Evolutionary conservation across 2,329 filamentous ascomycete species (phyloP), one percentile per base, ranked within the genome.

Genomic region (Trichophyton verrucosum): DNA sequence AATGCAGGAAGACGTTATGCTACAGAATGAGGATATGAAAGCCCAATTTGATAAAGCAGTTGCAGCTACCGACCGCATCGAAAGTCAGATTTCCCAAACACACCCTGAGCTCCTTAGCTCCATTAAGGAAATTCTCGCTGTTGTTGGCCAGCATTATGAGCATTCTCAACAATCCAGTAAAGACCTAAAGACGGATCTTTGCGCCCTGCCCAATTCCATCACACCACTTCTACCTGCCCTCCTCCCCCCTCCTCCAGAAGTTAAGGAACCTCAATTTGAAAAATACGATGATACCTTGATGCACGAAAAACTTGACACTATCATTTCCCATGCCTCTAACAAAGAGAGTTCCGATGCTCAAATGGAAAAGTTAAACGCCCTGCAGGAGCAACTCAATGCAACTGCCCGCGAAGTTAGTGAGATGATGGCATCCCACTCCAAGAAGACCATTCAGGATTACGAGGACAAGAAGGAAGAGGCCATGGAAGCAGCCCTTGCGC

Each of bases 31-130:
- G 66, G 82, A 89, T 66, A 95, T 91, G 8, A 86, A 89, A 6
- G 87, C 91, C 40, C 86, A 95, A 66, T 80, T 96, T 60, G 83
- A 86, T 66, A 87, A 90, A 69, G 85, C 89, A 9, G 78, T 91
- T 42, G 81, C 81, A 61, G 83, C 83, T 6, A 85, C 96, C 15
- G 86, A 88, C 66, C 85, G 84, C 24, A 78, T 97, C 1, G 88
- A 95, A 69, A 86, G 82, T 62, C 85, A 94, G 61, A 81, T 95
- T 33, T 82, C 82, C 7, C 91, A 96, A 71, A 87, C 87, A 65
- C 87, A 96, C 67, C 94, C 94, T 1, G 88, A 95, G 75, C 88
- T 97, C 65, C 82, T 96, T 61, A 86, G 92, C 59, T 84, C 88
- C 0, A 83, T 99, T 65, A 87, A 90, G 67, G 89, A 96, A 68